Conservation (phyloP, 2,329 filamentous ascomycete species). For the Tolypocladium guangdongense region DNA sequence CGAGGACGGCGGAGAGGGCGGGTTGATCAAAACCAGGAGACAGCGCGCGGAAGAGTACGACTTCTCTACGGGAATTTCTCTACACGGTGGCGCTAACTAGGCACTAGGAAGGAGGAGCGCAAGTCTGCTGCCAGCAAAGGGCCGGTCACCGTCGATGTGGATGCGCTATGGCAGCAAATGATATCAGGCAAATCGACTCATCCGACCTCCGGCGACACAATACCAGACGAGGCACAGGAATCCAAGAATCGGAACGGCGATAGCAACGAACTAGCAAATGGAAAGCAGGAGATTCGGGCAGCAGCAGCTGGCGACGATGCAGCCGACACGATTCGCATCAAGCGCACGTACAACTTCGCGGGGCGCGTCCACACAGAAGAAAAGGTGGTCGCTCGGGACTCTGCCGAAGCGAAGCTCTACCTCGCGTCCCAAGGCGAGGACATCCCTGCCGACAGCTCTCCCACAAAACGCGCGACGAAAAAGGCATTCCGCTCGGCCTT, state of each 20-base stretch:
- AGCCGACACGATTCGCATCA: conserved; percentile 47
- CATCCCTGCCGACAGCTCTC: conserved; percentile 14
- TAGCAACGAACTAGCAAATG: not conserved
- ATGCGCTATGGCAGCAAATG: conserved; percentile 61
- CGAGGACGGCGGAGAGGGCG: conserved; percentile 48
- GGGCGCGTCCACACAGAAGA: conserved; percentile 63
- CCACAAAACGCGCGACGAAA: conserved; percentile 33
- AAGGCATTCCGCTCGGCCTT: conserved; percentile 52
- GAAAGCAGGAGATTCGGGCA: not conserved
- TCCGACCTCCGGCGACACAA: not conserved
- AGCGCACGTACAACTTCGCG: conserved; percentile 64
- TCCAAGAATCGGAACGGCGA: not conserved
- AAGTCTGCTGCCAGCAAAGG: conserved; percentile 40
- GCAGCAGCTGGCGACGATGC: conserved; percentile 11
- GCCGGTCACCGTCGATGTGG: conserved; percentile 59
- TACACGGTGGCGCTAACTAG: conserved; percentile 4
- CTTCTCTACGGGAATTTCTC: not conserved
- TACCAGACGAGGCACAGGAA: not conserved
- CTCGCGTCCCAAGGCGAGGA: conserved; percentile 38
- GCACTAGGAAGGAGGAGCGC: conserved; percentile 43
- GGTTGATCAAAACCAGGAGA: conserved; percentile 60
- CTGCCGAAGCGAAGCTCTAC: conserved; percentile 55
- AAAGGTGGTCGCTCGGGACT: conserved; percentile 54
- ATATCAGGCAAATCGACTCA: conserved; percentile 25
- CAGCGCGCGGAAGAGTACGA: conserved; percentile 54